Base-by-base conservation (phyloP, 805 yeast genomes). In the Cyberlindnera euphorbiiphila region DNA sequence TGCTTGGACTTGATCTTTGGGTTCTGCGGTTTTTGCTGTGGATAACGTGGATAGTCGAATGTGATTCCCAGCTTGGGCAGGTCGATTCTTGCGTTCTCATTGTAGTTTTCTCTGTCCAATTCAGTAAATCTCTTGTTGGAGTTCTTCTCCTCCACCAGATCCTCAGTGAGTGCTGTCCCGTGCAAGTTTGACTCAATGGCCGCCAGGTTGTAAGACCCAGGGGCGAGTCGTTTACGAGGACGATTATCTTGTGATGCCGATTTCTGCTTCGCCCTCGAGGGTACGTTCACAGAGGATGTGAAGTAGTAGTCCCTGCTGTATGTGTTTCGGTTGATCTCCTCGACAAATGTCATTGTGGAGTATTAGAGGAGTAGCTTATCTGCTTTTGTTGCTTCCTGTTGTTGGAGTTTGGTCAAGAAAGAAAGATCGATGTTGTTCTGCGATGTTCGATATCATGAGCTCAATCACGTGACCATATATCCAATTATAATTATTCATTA, bases 41-140 rank as follows among this genome's bases (percentile, higher is more conserved):
- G 40, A 16, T 38, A 46, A 18, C 44, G 31, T 22, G 46, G 42
- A 29, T 50, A 48, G 43, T 66, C 47, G 32, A 54, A 56, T 16
- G 41, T 37, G 13, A 56, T 26, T 2, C 59, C 59, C 4, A 37
- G 28, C 30, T 55, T 55, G 1, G 73, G 73, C 12, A 69, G 47
- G 16, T 69, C 74, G 15, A 66, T 52, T 32, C 59, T 56, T 0
- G 51, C 39, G 19, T 24, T 45, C n/a, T 68, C 72, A 46, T 60
- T 67, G 44, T 66, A 69, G 41, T 69, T 68, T 50, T 69, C 74
- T 19, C 64, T 47, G 37, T 65, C 68, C 15, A 69, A 48, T 41
- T 69, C 73, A 2, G 56, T 60, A 35, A 67, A 64, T 31, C 74
- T 46, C 41, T 63, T 65, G 12, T 51, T 49, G 2, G 67, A 62